phyloP scores from a whole-genome alignment of 1,284 basidiomycete genomes.

The Mycosarcoma maydis region DNA sequence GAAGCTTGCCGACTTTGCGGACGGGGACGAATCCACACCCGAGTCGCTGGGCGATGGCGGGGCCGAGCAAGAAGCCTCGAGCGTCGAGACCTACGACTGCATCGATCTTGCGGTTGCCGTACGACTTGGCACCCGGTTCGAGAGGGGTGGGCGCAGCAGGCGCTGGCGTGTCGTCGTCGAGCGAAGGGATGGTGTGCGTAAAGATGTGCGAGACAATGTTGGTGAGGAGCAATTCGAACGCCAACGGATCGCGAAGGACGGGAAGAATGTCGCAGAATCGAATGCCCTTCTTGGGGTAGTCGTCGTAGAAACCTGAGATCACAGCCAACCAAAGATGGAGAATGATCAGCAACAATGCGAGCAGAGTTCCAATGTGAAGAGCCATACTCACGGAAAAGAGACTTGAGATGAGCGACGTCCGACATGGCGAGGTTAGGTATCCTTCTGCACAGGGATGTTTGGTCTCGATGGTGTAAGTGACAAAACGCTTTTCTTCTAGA shows the following conservation, averaged over 20 bases:
- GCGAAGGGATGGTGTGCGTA: slow-evolving; percentile 74
- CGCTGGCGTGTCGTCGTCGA: slow-evolving; percentile 60
- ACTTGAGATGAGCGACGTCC: slow-evolving; percentile 58
- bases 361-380: no score
- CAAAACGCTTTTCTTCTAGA: no score
- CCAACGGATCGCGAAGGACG: slow-evolving; percentile 64
- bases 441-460: no score
- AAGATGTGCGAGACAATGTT: slow-evolving; percentile 88
- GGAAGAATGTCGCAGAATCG: slow-evolving; percentile 67
- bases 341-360: no score
- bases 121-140: slow-evolving; percentile 40
- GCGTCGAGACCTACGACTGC: slow-evolving; percentile 96
- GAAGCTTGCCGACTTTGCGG: slow-evolving; percentile 92
- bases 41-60: slow-evolving; percentile 87
- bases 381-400: slow-evolving; percentile 47
- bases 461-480: no score
- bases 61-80: slow-evolving; percentile 93
- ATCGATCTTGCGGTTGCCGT: slow-evolving; percentile 74
- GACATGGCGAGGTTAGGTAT: slow-evolving; percentile 44
- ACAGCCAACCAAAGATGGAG: no score
- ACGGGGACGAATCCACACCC: slow-evolving; percentile 97
- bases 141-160: slow-evolving; percentile 12
- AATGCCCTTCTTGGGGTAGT: slow-evolving; percentile 65
- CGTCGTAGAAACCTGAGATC: slow-evolving; percentile 57
- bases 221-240: slow-evolving; percentile 78